A percentile compares a stretch with the other conserved stretches of the same genome.
phyloP scores from a whole-genome alignment of 2,329 filamentous ascomycete genomes.

The Xylogone sp. region DNA sequence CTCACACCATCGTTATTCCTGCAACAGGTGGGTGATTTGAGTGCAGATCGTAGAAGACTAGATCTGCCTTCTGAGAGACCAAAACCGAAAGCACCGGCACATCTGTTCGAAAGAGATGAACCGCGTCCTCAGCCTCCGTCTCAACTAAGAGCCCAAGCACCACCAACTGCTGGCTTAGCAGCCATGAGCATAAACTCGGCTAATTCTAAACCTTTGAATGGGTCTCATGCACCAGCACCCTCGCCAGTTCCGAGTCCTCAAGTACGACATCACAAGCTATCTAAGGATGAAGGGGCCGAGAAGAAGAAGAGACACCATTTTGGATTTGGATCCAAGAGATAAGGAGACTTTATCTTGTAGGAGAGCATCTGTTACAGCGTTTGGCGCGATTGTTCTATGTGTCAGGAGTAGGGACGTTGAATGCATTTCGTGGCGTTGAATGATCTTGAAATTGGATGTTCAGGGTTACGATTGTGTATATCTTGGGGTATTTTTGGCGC shows the following conservation, averaged over 20 bases:
- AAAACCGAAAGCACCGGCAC: constrained; percentile 75
- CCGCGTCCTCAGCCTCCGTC: constrained; percentile 40
- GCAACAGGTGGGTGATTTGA: constrained; percentile 77
- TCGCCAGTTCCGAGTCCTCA: too few relatives aligned
- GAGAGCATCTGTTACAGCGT: not conserved
- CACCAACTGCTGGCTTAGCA: constrained; percentile 21
- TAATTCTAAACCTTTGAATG: constrained; percentile 3
- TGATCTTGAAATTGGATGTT: not conserved
- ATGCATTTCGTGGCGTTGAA: constrained; percentile 10
- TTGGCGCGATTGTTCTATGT: constrained; percentile 3
- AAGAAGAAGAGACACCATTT: constrained; percentile 60
- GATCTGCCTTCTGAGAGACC: constrained; percentile 79
- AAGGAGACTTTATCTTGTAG: constrained; percentile 13
- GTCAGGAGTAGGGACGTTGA: not conserved
- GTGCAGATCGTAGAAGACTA: constrained; percentile 68
- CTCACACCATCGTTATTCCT: constrained; percentile 79
- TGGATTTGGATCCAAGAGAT: constrained; percentile 57
- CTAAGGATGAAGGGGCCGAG: constrained; percentile 31
- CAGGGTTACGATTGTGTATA: not conserved
- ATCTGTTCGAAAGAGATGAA: constrained; percentile 74
- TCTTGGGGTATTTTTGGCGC: not conserved
- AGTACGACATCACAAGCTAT: constrained; percentile 15
- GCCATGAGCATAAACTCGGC: constrained; percentile 20
- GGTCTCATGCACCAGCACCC: constrained; percentile 35
- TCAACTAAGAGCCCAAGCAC: constrained; percentile 13